Evolutionary conservation across 768 basidiomycete species (phyloP).

Genomic region (Agrocybe praecox): DNA sequence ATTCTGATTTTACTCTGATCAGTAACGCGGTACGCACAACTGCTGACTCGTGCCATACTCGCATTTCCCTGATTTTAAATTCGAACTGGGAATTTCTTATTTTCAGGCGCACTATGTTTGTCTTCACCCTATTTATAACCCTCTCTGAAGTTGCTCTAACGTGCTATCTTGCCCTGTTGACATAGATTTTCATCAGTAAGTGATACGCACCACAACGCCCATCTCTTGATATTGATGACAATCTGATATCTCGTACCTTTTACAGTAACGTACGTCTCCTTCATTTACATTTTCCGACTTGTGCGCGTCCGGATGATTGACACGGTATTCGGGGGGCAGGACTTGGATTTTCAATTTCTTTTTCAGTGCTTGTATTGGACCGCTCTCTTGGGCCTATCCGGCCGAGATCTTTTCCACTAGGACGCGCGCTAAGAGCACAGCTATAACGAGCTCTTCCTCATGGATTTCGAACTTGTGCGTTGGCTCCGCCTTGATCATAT

Average conservation of each 20-base stretch:
- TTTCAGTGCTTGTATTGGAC: constrained; percentile 47
- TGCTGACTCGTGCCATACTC: not conserved
- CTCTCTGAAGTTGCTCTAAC: not conserved
- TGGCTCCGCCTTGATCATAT: not conserved
- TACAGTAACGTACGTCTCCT: constrained; percentile 1
- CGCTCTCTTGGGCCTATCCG: constrained; percentile 47
- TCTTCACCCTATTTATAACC: not conserved
- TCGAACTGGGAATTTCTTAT: not conserved
- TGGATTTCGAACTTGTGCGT: constrained; percentile 48
- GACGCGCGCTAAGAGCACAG: constrained; percentile 46
- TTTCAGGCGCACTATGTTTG: constrained; percentile 40
- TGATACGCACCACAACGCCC: not conserved
- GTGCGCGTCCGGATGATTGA: not conserved
- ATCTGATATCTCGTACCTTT: not conserved
- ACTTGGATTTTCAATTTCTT: constrained; percentile 53
- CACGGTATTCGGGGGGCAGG: constrained; percentile 13
- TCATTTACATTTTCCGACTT: not conserved
- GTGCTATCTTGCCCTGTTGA: not conserved
- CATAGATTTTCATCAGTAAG: constrained; percentile 44
- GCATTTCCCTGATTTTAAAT: not conserved
- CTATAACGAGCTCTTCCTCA: constrained; percentile 43
- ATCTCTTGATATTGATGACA: not conserved
- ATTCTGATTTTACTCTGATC: not conserved
- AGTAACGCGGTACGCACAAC: constrained; percentile 37
- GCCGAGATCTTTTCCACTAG: constrained; percentile 47